Percentiles rank a stretch among this genome's conserved stretches.
Evolutionary conservation across 371 early-diverging fungal species (phyloP).

Genomic region (Mortierella sp.): DNA sequence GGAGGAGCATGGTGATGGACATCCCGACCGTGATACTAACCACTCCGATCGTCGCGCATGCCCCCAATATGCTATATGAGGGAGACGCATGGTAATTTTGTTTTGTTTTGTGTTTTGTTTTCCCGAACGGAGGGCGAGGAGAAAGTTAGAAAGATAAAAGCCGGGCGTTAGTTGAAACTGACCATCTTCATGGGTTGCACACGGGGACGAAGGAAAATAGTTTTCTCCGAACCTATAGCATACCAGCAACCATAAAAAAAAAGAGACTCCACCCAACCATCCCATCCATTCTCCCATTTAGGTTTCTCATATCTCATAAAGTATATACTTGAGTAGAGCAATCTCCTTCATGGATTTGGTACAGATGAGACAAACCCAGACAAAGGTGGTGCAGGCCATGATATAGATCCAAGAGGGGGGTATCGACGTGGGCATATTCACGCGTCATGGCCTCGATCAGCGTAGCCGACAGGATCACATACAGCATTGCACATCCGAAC

Average conservation of each 20-base stretch:
- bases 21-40: constrained; percentile 37
- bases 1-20: constrained; percentile 16
- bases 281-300: neutral
- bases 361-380: constrained; percentile 40
- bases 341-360: constrained; percentile 53
- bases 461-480: constrained; percentile 36
- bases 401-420: constrained; percentile 16
- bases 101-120: too few relatives aligned
- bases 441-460: constrained; percentile 34
- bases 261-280: too few relatives aligned
- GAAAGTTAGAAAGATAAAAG: too few relatives aligned
- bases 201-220: too few relatives aligned
- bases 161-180: too few relatives aligned
- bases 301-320: too few relatives aligned
- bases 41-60: constrained; percentile 37
- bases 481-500: constrained; percentile 43
- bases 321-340: constrained; percentile 39
- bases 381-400: constrained; percentile 25
- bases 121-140: too few relatives aligned
- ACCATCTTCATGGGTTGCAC: too few relatives aligned
- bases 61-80: constrained; percentile 38
- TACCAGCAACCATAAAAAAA: too few relatives aligned
- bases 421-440: neutral
- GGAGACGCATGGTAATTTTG: too few relatives aligned
- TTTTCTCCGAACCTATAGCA: neutral